Percentiles rank a stretch among this genome's conserved stretches.
These are phyloP conservation scores for Suillus discolor DNA, from an alignment of 768 basidiomycete species.

Conservation along the genomic window DNA sequence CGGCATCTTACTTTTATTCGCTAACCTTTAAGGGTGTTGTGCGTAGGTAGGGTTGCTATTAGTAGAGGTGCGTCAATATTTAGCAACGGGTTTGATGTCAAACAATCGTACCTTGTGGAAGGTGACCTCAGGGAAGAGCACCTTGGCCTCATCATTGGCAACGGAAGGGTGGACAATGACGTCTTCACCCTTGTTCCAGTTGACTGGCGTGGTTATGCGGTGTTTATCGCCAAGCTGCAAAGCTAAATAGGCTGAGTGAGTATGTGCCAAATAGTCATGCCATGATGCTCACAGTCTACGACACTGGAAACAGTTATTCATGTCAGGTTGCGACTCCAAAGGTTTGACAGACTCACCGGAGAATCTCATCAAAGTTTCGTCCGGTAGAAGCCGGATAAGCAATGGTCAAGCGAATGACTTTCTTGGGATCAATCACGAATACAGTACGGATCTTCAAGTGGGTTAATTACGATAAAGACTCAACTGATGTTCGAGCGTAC, in stretches of 20 bases:
- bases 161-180: slow-evolving; percentile 92
- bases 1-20: slow-evolving; percentile 13
- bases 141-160: slow-evolving; percentile 85
- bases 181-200: slow-evolving; percentile 93
- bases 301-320: slow-evolving; percentile 43
- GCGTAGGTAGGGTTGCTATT: slow-evolving; percentile 79
- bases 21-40: slow-evolving; percentile 58
- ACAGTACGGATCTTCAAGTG: slow-evolving; percentile 84
- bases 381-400: slow-evolving; percentile 96
- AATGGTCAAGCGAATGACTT: slow-evolving; percentile 87
- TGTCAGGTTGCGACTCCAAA: slow-evolving; percentile 7
- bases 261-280: slow-evolving; percentile 3
- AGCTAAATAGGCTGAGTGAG: slow-evolving; percentile 37
- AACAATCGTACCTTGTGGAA: slow-evolving; percentile 66
- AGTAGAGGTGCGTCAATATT: slow-evolving; percentile 8
- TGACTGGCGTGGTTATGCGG: slow-evolving; percentile 86
- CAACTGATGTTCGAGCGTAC: slow-evolving; percentile 35
- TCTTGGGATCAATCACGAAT: slow-evolving; percentile 96
- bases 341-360: slow-evolving; percentile 42
- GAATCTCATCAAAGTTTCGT: slow-evolving; percentile 82
- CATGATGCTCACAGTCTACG: slow-evolving; percentile 62
- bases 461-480: neutral
- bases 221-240: slow-evolving; percentile 91
- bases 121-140: slow-evolving; percentile 83
- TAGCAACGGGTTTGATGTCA: neutral